A percentile compares a stretch with the other conserved stretches of the same genome.
Evolutionary conservation across 1,284 basidiomycete genomes (phyloP).

Genomic region (Microbotryum intermedium): DNA sequence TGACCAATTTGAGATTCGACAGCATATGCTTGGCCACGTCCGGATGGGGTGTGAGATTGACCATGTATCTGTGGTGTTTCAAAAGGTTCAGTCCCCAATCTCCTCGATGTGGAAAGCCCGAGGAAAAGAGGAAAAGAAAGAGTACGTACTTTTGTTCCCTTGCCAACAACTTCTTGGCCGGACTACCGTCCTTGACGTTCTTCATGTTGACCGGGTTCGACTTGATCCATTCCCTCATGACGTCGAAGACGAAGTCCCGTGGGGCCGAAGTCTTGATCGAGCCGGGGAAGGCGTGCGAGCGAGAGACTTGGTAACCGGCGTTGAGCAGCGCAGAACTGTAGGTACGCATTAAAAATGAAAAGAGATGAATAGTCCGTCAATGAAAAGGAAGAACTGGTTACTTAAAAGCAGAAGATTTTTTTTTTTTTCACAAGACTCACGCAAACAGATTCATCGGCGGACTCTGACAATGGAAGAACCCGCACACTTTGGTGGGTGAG

Average conservation of each 20-base stretch:
- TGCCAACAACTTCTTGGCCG: conserved; percentile 26
- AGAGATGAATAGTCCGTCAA: not conserved
- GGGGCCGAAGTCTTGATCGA: conserved; percentile 85
- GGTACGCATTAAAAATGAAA: not conserved
- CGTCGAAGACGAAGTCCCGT: conserved; percentile 63
- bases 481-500: conserved; percentile 70
- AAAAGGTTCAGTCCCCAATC: not conserved
- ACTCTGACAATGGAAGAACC: conserved; percentile 71
- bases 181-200: conserved; percentile 38
- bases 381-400: not conserved
- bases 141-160: conserved; percentile 28
- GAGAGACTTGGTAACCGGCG: conserved; percentile 71
- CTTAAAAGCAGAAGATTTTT: no score
- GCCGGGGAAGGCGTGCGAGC: conserved; percentile 80
- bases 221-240: conserved; percentile 76
- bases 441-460: conserved; percentile 64
- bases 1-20: conserved; percentile 63
- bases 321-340: conserved; percentile 75
- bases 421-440: conserved; percentile 46
- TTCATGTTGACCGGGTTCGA: conserved; percentile 71
- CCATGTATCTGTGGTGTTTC: conserved; percentile 46
- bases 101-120: not conserved
- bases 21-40: conserved; percentile 50
- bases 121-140: not conserved
- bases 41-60: conserved; percentile 66